Evolutionary conservation across 306 rosid species (phyloP).

Genomic region (Quercus variabilis): DNA sequence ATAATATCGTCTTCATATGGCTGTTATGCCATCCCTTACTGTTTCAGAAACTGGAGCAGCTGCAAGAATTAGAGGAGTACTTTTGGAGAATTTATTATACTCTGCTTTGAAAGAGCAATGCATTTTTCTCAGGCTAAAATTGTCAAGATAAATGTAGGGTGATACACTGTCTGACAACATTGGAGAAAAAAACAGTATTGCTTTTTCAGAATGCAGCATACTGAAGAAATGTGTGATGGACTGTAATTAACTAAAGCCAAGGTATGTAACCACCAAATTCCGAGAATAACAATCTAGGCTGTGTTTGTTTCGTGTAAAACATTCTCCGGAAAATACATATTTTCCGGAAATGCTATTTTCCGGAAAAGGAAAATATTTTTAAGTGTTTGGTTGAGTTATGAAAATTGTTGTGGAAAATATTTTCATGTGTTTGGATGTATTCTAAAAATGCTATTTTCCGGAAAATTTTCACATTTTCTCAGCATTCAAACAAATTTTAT

Average conservation of each 20-base stretch:
- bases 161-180: neutral
- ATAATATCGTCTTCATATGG: neutral
- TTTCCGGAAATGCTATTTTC: too few relatives aligned
- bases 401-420: too few relatives aligned
- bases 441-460: too few relatives aligned
- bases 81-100: neutral
- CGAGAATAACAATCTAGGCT: neutral
- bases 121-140: neutral
- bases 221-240: neutral
- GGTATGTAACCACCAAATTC: neutral
- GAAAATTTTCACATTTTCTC: too few relatives aligned
- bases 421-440: too few relatives aligned
- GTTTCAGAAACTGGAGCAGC: constrained; percentile 13
- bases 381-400: too few relatives aligned
- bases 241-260: neutral
- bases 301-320: too few relatives aligned
- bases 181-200: neutral
- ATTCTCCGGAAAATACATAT: too few relatives aligned
- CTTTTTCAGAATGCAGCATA: constrained; percentile 2
- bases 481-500: too few relatives aligned
- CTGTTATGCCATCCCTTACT: neutral
- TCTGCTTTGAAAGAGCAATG: neutral
- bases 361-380: too few relatives aligned
- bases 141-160: neutral
- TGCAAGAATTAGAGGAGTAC: constrained; percentile 7